A percentile compares a stretch with the other conserved stretches of the same genome.
Conservation (phyloP, 164 flowering plant species). For the Tinospora cordifolia region DNA sequence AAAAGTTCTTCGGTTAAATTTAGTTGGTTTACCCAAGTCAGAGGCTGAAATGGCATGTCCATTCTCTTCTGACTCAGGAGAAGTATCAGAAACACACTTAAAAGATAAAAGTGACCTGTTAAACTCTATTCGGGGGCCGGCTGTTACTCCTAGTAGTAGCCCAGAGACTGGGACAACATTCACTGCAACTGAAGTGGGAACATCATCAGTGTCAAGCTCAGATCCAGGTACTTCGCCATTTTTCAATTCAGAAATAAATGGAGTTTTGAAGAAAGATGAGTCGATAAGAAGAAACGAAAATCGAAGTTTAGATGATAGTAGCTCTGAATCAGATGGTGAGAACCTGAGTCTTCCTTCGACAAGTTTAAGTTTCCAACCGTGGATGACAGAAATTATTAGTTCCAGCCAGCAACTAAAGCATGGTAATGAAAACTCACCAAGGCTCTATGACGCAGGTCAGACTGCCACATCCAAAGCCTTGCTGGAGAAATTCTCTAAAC, state of each 20-base stretch:
- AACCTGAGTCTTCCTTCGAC: slow-evolving; percentile 27
- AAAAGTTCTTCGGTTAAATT: slow-evolving; percentile 75
- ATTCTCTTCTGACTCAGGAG: slow-evolving; percentile 25
- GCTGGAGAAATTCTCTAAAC: slow-evolving; percentile 36
- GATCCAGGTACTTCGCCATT: slow-evolving; percentile 61
- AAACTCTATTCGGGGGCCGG: slow-evolving; percentile 45
- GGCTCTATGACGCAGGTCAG: slow-evolving; percentile 21
- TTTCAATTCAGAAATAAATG: slow-evolving; percentile 31
- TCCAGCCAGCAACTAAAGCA: slow-evolving; percentile 26
- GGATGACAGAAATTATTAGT: slow-evolving; percentile 41
- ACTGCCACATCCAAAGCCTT: slow-evolving; percentile 31
- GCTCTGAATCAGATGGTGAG: slow-evolving; percentile 60
- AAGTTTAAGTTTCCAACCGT: slow-evolving; percentile 36
- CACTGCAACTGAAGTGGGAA: slow-evolving; percentile 58
- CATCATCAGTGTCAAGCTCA: slow-evolving; percentile 75
- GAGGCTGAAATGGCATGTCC: slow-evolving; percentile 24
- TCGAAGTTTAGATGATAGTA: slow-evolving; percentile 31
- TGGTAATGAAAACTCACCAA: slow-evolving; percentile 25
- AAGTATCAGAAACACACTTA: slow-evolving; percentile 15
- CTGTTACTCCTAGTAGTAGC: slow-evolving; percentile 79
- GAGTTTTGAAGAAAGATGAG: slow-evolving; percentile 28
- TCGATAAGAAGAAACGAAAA: slow-evolving; percentile 18
- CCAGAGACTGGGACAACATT: slow-evolving; percentile 64
- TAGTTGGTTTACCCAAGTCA: slow-evolving; percentile 40
- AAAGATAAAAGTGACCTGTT: slow-evolving; percentile 21